phyloP scores from a whole-genome alignment of 257 asterid genomes.

The Primulina huaijiensis region DNA sequence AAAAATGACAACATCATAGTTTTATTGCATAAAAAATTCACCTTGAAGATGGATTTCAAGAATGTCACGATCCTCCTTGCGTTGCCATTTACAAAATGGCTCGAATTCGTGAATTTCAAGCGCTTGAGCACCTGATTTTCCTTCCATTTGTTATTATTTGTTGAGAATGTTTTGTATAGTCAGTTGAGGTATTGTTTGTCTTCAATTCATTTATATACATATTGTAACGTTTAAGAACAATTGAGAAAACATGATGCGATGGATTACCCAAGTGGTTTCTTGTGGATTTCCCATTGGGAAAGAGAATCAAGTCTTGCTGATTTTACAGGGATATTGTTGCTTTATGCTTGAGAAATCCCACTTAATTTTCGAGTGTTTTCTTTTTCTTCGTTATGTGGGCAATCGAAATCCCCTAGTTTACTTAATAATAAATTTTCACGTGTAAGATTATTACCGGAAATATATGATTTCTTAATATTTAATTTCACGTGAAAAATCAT shows the following conservation, averaged over 20 bases:
- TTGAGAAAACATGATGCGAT: conserved; percentile 19
- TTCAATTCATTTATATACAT: conserved; percentile 13
- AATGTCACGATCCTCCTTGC: conserved; percentile 42
- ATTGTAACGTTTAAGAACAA: background rate
- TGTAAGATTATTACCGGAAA: no score
- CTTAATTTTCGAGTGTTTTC: background rate
- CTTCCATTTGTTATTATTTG: conserved; percentile 31
- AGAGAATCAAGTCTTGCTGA: conserved; percentile 42
- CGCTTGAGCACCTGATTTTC: conserved; percentile 15
- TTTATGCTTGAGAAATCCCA: conserved; percentile 27
- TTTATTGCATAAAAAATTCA: background rate
- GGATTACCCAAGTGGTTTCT: conserved; percentile 32
- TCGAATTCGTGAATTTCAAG: conserved; percentile 45
- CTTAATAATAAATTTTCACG: background rate
- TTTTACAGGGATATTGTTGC: conserved; percentile 28
- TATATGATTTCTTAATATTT: no score
- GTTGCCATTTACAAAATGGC: conserved; percentile 64
- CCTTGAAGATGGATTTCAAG: conserved; percentile 57
- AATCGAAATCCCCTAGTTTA: background rate
- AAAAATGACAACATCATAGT: background rate
- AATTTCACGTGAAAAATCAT: no score
- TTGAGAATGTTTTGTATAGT: conserved; percentile 1
- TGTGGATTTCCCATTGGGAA: conserved; percentile 28
- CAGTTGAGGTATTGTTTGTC: background rate
- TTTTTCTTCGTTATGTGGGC: background rate